Base-by-base conservation (phyloP, 257 asterid species). In the Salvia hispanica region DNA sequence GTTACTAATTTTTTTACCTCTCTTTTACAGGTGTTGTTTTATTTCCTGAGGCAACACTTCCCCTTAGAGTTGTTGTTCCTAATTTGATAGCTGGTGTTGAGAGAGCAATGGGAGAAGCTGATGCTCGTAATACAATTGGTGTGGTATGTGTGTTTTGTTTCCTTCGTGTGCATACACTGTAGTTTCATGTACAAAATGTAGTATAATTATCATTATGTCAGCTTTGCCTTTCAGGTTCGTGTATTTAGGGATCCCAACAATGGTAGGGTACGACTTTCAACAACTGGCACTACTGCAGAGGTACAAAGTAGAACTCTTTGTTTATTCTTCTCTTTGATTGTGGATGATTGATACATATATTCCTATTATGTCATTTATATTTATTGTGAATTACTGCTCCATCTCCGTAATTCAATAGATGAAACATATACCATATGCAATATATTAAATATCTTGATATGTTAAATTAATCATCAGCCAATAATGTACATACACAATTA, bases 21-120 rank as follows among this genome's bases (percentile, higher is more conserved):
- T 58, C 62, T 62, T 66, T 61, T 18, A 55, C 85, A 93, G 99
- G 99, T 53, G 95, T 88, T 76, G 99, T 93, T 76, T 73, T 93
- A 78, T 93, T 93, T 74, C 99, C 99, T 2, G 99, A 88, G 78
- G 97, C 99, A 67, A 85, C 86, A 54, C 96, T 93, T 81, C 99
- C 97, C 58, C 88, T 93, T 62, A 81, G 99, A 84, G 92, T 94
- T 65, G 68, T 91, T 77, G 73, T 78, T 71, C 87, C 87, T 46
- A 82, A 82, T 80, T 82, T 85, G 73, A 73, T 94, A 63, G 91
- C 99, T 73, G 97, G 92, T n/a, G 81, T 91, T 51, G 92, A 91
- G 71, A 83, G 82, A 72, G 94, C 96, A 58, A 55, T 94, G 87
- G 80, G 62, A 78, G 97, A 90, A 72, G 86, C 58, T 82, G 92